Evolutionary conservation across 2,329 filamentous ascomycete genomes (phyloP), one percentile per base, ranked within the genome.

Genomic region (Trichoderma asperellum): DNA sequence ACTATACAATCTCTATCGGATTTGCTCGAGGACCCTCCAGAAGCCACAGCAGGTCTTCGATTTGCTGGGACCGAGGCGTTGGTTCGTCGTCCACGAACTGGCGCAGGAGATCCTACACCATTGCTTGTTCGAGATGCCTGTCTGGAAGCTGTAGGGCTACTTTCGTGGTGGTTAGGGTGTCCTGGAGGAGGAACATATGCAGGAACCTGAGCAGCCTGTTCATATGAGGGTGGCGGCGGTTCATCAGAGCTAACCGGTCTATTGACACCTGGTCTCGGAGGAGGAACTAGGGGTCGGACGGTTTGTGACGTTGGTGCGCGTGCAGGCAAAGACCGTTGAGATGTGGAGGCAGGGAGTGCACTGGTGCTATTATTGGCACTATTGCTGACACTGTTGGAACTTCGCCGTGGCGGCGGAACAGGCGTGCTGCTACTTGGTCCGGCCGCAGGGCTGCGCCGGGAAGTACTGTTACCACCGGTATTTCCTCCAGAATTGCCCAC

Each of bases 161-260:
- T 85, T 5, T 76, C 75, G 10, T 83, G 80, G 71, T 87, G 84
- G 52, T 77, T 84, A 0, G 84, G 85, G 62, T 87, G 83, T 21
- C 85, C 86, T 4, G 80, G 75, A 0, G 85, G 85, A 27, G 86
- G 87, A 11, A 83, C 78, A 71, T 87, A 88, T 3, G 84, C 82
- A 10, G 80, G 78, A 63, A 84, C 81, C 68, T 84, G 83, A 21
- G 85, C 82, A 4, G 86, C 85, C 75, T 88, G 85, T 76, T 88
- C 86, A 73, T 88, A 88, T 12, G 85, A 84, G 1, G 86, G 86
- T 49, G 86, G 86, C 53, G 86, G 86, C 6, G 85, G 85, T 35
- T 87, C 85, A 3, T 86, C 85, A 2, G 78, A 76, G 5, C 75
- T 79, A 5, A 77, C 73, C 2, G 77, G 73, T 1, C 83, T 76